Conservation (phyloP, 108 stramenopile genomes). For the Pseudonitzschia pungens region DNA sequence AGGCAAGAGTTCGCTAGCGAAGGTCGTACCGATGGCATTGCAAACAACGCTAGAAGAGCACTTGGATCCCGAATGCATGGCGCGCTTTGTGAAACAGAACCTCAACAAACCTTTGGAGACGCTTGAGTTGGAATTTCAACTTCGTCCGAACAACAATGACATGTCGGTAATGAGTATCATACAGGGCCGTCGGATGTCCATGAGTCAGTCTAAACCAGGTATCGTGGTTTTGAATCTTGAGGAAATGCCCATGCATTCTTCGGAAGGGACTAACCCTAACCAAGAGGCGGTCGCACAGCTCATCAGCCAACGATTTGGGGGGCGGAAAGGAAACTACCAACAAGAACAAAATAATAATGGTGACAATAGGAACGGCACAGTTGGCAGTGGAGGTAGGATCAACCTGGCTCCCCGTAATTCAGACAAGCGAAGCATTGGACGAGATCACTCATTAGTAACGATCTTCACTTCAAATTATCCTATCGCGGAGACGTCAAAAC, state of each 20-base stretch:
- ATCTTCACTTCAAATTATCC: slow-evolving; percentile 68
- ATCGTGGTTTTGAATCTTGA: slow-evolving; percentile 63
- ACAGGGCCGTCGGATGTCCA: slow-evolving; percentile 62
- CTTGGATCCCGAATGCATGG: slow-evolving; percentile 59
- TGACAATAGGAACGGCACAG: neutral
- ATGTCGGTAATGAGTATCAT: slow-evolving; percentile 76
- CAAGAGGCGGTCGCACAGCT: slow-evolving; percentile 49
- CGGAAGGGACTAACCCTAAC: slow-evolving; percentile 35
- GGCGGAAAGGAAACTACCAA: slow-evolving; percentile 44
- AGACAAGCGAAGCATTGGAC: slow-evolving; percentile 45
- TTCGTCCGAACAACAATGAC: slow-evolving; percentile 82
- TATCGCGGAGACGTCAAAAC: slow-evolving; percentile 24
- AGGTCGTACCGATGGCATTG: slow-evolving; percentile 49
- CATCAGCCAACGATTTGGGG: slow-evolving; percentile 59
- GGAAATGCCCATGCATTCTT: slow-evolving; percentile 56
- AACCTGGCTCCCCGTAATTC: slow-evolving; percentile 41
- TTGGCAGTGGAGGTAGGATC: neutral
- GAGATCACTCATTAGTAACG: slow-evolving; percentile 36
- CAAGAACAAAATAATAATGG: neutral
- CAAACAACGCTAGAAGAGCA: slow-evolving; percentile 41
- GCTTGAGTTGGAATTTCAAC: slow-evolving; percentile 52
- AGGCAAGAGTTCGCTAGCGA: slow-evolving; percentile 56
- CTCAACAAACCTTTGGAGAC: slow-evolving; percentile 57
- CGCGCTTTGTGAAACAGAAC: slow-evolving; percentile 77
- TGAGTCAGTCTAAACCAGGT: slow-evolving; percentile 69